Evolutionary conservation across 208 protist species (phyloP), one percentile per base, ranked within the genome.

Genomic region (Borovskyia barvae): DNA sequence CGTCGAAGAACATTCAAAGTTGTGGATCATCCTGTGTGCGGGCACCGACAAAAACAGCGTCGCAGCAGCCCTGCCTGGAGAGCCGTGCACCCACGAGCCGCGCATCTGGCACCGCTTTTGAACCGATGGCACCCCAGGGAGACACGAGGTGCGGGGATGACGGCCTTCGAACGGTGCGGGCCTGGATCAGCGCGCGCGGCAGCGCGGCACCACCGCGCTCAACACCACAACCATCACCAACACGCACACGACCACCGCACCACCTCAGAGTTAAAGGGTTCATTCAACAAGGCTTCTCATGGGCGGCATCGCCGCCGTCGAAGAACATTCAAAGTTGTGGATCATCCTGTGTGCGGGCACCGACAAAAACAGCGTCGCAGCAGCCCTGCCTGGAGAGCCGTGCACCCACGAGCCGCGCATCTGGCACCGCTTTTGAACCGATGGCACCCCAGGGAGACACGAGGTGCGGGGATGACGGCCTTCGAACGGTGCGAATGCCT

Each of bases 61-160:
- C n/a, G 11, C 47, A 32, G 17, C 48, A 14, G n/a, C n/a, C n/a
- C n/a, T n/a, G n/a, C n/a, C n/a, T n/a, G n/a, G n/a, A n/a, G n/a
- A n/a, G n/a, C n/a, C n/a, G n/a, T n/a, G n/a, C n/a, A n/a, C n/a
- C n/a, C n/a, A n/a, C n/a, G n/a, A n/a, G n/a, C n/a, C n/a, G n/a
- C n/a, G n/a, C 9, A 56, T 72, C 68, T 69, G 7, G 68, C 68
- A 62, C 41, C 54, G 48, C 20, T 54, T 67, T 68, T 72, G 66
- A 72, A 66, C 66, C 66, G 14, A 40, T 39, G 7, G 19, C 56
- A 53, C n/a, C 50, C 39, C 42, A 71, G 11, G 19, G 9, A 28
- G 14, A 37, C 42, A 20, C 32, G n/a, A n/a, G 29, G 26, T 30
- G 52, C 24, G 41, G 50, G 30, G 40, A 48, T 46, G 56, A 41